These are phyloP conservation scores for Venturiaceae sp. DNA, from an alignment of 2,329 filamentous ascomycete genomes.

Conservation along the genomic window DNA sequence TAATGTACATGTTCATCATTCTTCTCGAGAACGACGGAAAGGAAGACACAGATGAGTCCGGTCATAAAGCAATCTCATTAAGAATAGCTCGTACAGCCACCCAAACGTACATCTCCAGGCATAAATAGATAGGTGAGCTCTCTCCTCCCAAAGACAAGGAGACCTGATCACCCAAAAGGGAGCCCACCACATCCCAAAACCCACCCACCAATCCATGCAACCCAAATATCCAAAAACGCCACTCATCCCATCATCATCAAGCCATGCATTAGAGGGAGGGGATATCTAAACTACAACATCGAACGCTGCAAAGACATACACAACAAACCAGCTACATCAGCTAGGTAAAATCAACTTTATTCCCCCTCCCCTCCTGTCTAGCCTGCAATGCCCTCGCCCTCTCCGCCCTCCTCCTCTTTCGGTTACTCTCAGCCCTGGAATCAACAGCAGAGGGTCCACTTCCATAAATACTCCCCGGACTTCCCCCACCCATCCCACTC, in stretches of 20 bases:
- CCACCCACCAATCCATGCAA: background rate
- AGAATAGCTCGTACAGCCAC: no score
- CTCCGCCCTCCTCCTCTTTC: conserved; percentile 27
- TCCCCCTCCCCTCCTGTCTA: background rate
- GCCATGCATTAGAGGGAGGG: background rate
- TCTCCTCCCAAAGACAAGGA: no score
- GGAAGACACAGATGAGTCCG: no score
- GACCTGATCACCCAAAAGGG: background rate
- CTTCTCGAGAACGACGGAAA: no score
- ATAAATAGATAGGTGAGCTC: no score
- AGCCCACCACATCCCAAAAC: background rate
- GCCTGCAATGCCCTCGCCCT: conserved; percentile 18
- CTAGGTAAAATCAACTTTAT: background rate
- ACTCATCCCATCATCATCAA: background rate
- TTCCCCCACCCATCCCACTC: conserved; percentile 22
- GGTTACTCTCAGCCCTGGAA: conserved; percentile 28
- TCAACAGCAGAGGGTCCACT: conserved; percentile 27
- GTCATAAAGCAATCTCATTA: no score
- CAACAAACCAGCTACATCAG: background rate
- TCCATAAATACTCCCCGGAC: conserved; percentile 17
- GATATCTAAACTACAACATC: background rate
- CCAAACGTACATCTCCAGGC: no score
- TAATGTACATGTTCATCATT: no score
- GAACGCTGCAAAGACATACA: background rate
- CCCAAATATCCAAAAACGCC: background rate